Conservation (phyloP, 192 early-diverging fungal species). For the Diversispora epigaea region DNA sequence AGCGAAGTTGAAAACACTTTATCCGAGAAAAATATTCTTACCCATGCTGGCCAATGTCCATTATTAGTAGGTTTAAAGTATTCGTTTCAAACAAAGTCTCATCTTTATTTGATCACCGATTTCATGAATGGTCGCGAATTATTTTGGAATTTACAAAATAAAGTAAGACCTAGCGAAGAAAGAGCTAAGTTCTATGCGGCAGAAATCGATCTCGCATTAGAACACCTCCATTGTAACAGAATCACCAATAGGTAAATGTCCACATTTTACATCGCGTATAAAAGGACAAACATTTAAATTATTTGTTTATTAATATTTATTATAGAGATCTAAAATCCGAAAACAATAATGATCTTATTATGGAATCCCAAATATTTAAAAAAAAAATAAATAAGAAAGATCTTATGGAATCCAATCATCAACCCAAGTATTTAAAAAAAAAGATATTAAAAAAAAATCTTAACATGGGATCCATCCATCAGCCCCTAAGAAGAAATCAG, state of each 20-base stretch:
- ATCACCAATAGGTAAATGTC: conserved; percentile 57
- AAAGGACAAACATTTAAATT: neutral
- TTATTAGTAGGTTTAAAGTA: conserved; percentile 78
- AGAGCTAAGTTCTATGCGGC: conserved; percentile 67
- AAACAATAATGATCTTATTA: too few species aligned
- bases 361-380: too few species aligned
- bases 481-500: too few species aligned
- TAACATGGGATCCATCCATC: too few species aligned
- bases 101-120: conserved; percentile 77
- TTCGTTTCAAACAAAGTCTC: conserved; percentile 73
- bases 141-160: conserved; percentile 72
- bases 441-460: too few species aligned
- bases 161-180: conserved; percentile 61
- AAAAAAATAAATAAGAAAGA: too few species aligned
- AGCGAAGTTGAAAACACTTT: conserved; percentile 75
- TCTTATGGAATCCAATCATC: too few species aligned
- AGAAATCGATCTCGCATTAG: conserved; percentile 66
- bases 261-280: neutral
- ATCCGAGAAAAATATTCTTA: conserved; percentile 74
- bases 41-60: conserved; percentile 60
- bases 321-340: conserved; percentile 68
- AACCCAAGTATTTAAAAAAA: too few species aligned
- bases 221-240: conserved; percentile 65
- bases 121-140: conserved; percentile 82
- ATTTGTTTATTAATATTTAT: neutral